Evolutionary conservation across 2,329 filamentous ascomycete genomes (phyloP), one percentile per base, ranked within the genome.

Genomic region (Penicillium olsonii): DNA sequence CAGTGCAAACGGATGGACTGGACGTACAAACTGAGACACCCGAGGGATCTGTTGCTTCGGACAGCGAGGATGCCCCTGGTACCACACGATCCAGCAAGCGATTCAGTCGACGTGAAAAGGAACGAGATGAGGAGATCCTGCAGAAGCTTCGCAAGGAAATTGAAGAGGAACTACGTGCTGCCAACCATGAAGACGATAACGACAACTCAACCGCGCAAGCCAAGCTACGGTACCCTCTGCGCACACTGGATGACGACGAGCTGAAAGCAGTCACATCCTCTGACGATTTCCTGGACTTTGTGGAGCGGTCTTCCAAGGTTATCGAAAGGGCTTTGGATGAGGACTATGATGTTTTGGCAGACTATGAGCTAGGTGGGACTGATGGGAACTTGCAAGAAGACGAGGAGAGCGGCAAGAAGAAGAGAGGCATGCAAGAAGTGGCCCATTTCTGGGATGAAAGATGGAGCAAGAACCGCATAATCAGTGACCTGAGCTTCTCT

Each of bases 381-480:
- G 75, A 87, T 51, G 86, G 87, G 46, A 75, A 85, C 10, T 83
- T 94, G 34, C 90, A 95, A 39, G 91, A 95, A 41, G 90, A 95
- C 48, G 91, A 82, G 19, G 80, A 82, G 26, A 72, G 73, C 48
- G 72, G 72, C 20, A 74, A 69, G 63, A 75, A 74, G 48, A 66
- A 71, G 39, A 68, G 72, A 54, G 67, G 70, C 9, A 71, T 78
- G 38, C 92, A 89, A 68, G 92, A 99, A 71, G 79, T 96, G 41
- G 86, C 88, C 29, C 92, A 96, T 64, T 96, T 97, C 71, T 96
- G 89, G 73, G 92, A 96, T 65, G 88, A 95, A 53, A 83, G 91
- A 68, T 96, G 92, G 88, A 95, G 90, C 66, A 95, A 95, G 78
- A 96, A 96, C 76, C 87, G 92, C 57, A 96, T 96, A 88, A 87